These are phyloP conservation scores for Oxyria digyna DNA, from an alignment of 148 eudicot species.

Conservation along the genomic window DNA sequence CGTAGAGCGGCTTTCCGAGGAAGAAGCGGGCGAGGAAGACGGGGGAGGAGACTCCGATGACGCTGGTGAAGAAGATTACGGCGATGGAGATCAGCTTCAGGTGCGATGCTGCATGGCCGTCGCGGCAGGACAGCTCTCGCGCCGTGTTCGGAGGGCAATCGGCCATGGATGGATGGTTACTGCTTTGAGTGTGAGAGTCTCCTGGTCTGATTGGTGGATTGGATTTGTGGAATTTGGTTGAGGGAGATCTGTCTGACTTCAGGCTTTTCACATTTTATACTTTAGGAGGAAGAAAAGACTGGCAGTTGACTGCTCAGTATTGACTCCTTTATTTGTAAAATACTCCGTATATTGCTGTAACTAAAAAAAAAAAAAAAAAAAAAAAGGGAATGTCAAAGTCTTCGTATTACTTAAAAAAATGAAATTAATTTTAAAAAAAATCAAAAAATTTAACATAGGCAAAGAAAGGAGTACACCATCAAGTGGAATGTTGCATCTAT, in stretches of 20 bases:
- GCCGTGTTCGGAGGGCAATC: conserved; percentile 37
- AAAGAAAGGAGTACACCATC: too few relatives aligned
- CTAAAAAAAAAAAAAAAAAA: too few relatives aligned
- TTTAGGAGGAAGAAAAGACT: background rate
- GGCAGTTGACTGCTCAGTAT: too few relatives aligned
- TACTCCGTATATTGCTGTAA: too few relatives aligned
- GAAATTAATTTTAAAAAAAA: too few relatives aligned
- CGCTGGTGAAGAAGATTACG: conserved; percentile 50
- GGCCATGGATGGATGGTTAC: conserved; percentile 20
- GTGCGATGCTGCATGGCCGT: conserved; percentile 43
- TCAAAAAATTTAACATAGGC: too few relatives aligned
- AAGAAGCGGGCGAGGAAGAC: conserved; percentile 46
- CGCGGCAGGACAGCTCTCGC: conserved; percentile 40
- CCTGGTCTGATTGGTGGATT: background rate
- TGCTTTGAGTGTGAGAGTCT: background rate
- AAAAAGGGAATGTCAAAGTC: too few relatives aligned
- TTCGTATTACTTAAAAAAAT: too few relatives aligned
- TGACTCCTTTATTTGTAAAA: too few relatives aligned
- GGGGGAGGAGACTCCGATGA: conserved; percentile 49
- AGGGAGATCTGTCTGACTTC: too few relatives aligned
- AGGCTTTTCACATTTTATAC: too few relatives aligned
- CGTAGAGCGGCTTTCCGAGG: conserved; percentile 61
- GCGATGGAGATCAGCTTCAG: conserved; percentile 40
- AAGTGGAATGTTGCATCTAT: too few relatives aligned
- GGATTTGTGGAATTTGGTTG: background rate